phyloP scores from a whole-genome alignment of 2,329 filamentous ascomycete species.

The Cladosporium phlei region DNA sequence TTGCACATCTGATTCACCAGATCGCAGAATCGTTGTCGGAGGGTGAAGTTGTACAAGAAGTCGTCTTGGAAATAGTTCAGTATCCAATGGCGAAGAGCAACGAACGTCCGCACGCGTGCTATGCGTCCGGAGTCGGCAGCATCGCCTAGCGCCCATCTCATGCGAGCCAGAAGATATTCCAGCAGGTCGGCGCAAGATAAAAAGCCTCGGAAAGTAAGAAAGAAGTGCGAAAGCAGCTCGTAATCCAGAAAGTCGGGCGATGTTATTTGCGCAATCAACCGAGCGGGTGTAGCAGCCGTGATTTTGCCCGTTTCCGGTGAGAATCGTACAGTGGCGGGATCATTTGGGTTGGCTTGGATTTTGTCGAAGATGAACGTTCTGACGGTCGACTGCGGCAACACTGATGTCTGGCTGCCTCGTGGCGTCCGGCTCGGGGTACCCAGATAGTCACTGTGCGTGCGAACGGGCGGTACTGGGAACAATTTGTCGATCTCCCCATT shows the following conservation, averaged over 20 bases:
- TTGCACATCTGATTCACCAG: constrained; percentile 64
- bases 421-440: not conserved
- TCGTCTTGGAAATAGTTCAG: constrained; percentile 97
- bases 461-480: constrained; percentile 38
- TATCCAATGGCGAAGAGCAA: constrained; percentile 93
- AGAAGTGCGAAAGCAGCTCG: constrained; percentile 94
- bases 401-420: not conserved
- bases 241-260: constrained; percentile 95
- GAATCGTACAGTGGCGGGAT: constrained; percentile 77
- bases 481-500: constrained; percentile 36
- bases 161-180: constrained; percentile 74
- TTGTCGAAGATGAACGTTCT: constrained; percentile 64
- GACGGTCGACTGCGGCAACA: not conserved
- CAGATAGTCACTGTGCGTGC: not conserved
- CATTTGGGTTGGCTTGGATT: constrained; percentile 76
- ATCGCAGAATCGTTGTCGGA: constrained; percentile 74
- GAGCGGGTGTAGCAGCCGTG: constrained; percentile 80
- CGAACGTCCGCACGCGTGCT: constrained; percentile 92
- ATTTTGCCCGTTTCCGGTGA: constrained; percentile 67
- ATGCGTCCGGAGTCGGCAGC: constrained; percentile 82
- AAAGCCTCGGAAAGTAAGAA: constrained; percentile 88
- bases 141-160: constrained; percentile 79
- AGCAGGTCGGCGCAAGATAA: constrained; percentile 72
- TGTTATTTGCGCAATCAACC: constrained; percentile 92
- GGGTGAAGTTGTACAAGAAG: constrained; percentile 69